Base-by-base conservation (phyloP, 208 protist species). In the Novymonas esmeraldas region DNA sequence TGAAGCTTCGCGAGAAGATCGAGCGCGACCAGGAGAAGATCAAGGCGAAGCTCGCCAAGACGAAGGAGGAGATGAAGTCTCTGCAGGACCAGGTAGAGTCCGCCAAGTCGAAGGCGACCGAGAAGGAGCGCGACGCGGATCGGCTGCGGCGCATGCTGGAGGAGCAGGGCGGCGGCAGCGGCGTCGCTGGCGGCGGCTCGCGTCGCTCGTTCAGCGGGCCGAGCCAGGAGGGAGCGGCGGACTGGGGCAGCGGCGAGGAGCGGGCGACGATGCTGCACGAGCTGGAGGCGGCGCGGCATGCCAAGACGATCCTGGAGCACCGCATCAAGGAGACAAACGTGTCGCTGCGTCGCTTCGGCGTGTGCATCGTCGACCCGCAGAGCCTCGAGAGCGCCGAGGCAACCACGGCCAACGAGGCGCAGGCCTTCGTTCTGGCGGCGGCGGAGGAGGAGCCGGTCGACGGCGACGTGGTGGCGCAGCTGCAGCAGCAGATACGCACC, bases 11-110 rank as follows among this genome's bases (percentile, higher is more conserved):
- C 57, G 87, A 95, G 70, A 97, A 97, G 82, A 88, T 97, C 64
- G 84, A 93, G 76, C 81, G 86, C 22, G 92, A 97, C 58, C 88
- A 95, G 62, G 92, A 97, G 64, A 93, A 94, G 61, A 95, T 97
- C 54, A 97, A 95, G 73, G 79, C 78, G 11, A 95, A 94, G 75
- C 70, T 97, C 16, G 69, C 71, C 29, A 94, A 95, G 65, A 73
- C 44, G 50, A 92, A 95, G 70, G 88, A 92, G 38, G 87, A 95
- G 70, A 77, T 78, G 55, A 89, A 90, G 72, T 60, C 77, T 6
- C 54, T 92, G 29, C 82, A 90, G 51, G 89, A 95, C 52, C 78
- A 95, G 71, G 45, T 94, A 11, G 87, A 95, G 75, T 55, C 75
- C 10, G 59, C 73, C 28, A 82, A 83, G 44, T 55, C 67, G 6